Evolutionary conservation across 2,329 filamentous ascomycete genomes (phyloP), one percentile per base, ranked within the genome.

Genomic region (Colletotrichum camelliae): DNA sequence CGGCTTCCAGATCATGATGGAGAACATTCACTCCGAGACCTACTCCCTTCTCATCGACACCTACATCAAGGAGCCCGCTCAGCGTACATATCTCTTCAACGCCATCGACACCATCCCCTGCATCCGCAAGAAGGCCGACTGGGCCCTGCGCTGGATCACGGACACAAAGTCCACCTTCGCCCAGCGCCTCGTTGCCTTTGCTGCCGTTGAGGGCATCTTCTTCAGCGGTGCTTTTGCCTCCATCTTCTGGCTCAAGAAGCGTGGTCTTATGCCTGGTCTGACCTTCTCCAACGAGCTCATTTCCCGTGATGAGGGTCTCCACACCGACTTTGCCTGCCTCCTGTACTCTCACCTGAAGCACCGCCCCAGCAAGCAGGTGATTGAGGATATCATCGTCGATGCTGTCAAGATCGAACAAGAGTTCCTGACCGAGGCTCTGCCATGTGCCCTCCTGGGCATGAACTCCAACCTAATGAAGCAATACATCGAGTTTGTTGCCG

Each of bases 1-100:
- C 87, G 97, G 97, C 79, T 99, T 99, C 92, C 97, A 99, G 90
- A 98, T 98, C 89, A 99, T 99, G 97, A 98, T 99, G 95, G 97
- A 99, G 91, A 99, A 99, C 89, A 98, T 99, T 83, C 97, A 99
- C 91, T 98, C 97, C 18, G 97, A 99, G 90, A 99, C 97, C 70
- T 99, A 99, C 92, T 98, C 96, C 24, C 93, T 99, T 43, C 93
- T 99, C 84, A 99, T 99, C 85, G 97, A 99, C 86, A 98, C 96
- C 78, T 99, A 99, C 87, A 98, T 99, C 89, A 98, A 97, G 91
- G 97, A 99, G 89, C 94, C 95, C 78, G 94, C 94, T 84, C 96
- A 99, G 89, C 93, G 95, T 81, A 94, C 92, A 77, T 96, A 98
- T 85, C 94, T 99, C 74, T 98, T 99, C 89, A 98, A 99, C 83